phyloP scores from a whole-genome alignment of 441 rosid species.

The Jatropha multifida region DNA sequence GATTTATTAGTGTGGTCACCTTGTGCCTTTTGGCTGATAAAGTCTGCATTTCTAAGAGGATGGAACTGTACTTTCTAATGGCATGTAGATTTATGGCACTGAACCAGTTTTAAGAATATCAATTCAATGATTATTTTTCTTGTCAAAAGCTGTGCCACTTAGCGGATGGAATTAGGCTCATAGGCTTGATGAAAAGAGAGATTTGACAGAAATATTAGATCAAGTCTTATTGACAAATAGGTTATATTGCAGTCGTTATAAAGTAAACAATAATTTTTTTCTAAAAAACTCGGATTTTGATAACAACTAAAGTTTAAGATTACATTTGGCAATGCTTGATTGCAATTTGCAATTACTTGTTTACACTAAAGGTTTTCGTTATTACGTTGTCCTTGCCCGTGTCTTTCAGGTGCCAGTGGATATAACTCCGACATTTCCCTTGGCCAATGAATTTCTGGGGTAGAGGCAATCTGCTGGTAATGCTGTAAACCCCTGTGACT shows the following conservation, averaged over 20 bases:
- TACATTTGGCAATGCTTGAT: background rate
- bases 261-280: background rate
- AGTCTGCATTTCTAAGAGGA: background rate
- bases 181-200: background rate
- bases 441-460: constrained; percentile 38
- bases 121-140: background rate
- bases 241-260: background rate
- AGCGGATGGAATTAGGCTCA: background rate
- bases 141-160: background rate
- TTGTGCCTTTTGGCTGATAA: background rate
- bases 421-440: constrained; percentile 68
- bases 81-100: background rate
- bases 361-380: background rate
- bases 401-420: constrained; percentile 76
- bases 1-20: too few relatives aligned
- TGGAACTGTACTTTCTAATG: background rate
- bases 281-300: background rate
- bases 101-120: background rate
- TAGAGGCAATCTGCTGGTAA: constrained; percentile 18
- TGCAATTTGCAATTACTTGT: background rate
- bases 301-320: background rate
- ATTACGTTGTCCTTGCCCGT: background rate
- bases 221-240: background rate
- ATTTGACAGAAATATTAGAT: background rate
- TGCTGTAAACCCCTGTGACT: background rate